A percentile compares a stretch with the other conserved stretches of the same genome.
These are phyloP conservation scores for Phytopythium ostracodes DNA, from an alignment of 352 stramenopile species.

Conservation along the genomic window DNA sequence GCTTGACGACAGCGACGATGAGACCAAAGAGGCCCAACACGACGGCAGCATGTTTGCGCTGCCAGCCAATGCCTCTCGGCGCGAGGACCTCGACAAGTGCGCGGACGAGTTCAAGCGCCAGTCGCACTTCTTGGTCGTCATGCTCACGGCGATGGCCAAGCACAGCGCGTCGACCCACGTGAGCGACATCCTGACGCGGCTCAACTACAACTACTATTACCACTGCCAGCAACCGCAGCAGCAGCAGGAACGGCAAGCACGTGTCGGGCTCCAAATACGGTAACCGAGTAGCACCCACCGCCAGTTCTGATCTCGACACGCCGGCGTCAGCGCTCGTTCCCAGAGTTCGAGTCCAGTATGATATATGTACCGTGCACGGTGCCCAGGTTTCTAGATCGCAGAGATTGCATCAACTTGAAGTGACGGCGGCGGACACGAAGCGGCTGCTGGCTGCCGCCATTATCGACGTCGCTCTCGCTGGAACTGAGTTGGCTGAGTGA, in stretches of 20 bases:
- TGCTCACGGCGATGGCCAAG: constrained; percentile 72
- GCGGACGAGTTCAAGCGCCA: constrained; percentile 59
- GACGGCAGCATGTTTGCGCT: not conserved
- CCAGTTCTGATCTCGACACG: not conserved
- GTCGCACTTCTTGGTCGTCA: constrained; percentile 63
- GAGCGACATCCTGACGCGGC: constrained; percentile 55
- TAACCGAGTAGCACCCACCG: not conserved
- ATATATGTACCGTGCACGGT: not conserved
- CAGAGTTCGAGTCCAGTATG: not conserved
- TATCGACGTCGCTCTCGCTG: too few relatives aligned
- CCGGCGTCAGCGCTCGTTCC: not conserved
- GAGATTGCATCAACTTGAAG: too few relatives aligned
- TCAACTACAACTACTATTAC: constrained; percentile 81
- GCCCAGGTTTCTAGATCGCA: not conserved
- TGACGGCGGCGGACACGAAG: too few relatives aligned
- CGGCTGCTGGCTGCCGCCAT: too few relatives aligned
- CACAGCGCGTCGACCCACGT: constrained; percentile 65
- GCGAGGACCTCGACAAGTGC: constrained; percentile 32
- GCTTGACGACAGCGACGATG: not conserved
- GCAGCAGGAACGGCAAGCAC: not conserved
- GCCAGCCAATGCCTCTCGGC: constrained; percentile 11
- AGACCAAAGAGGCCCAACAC: not conserved
- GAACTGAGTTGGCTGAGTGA: too few relatives aligned
- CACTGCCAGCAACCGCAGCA: constrained; percentile 22
- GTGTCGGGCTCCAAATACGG: not conserved